Conservation (phyloP, 2,329 filamentous ascomycete species). For the Coniochaeta hoffmannii region DNA sequence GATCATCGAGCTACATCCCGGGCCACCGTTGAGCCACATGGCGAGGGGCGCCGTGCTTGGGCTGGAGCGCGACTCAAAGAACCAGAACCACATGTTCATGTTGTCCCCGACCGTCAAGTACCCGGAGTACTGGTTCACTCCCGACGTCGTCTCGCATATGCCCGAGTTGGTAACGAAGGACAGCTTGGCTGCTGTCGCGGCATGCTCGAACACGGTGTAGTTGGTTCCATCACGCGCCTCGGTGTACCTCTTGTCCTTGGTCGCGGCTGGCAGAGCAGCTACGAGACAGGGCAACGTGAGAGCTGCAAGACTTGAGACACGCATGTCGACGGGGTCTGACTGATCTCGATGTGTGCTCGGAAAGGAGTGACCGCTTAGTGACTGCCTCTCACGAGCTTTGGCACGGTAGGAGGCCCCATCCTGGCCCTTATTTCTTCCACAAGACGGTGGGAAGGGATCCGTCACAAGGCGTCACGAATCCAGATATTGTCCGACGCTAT, state of each 20-base stretch:
- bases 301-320: constrained; percentile 3
- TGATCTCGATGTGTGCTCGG: not conserved
- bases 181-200: constrained; percentile 33
- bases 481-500: not conserved
- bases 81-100: constrained; percentile 38
- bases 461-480: not conserved
- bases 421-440: not conserved
- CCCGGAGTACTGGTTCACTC: constrained; percentile 42
- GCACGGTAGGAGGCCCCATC: not conserved
- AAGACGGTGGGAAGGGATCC: not conserved
- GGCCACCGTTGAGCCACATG: constrained; percentile 31
- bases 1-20: constrained; percentile 30
- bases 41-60: constrained; percentile 23
- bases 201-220: constrained; percentile 40
- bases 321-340: not conserved
- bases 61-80: constrained; percentile 26
- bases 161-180: constrained; percentile 43
- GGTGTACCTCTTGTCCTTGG: constrained; percentile 6
- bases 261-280: constrained; percentile 1
- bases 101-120: constrained; percentile 37
- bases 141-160: constrained; percentile 41
- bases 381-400: not conserved
- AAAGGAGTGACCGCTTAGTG: not conserved
- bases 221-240: constrained; percentile 14
- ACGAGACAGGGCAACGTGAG: constrained; percentile 6